Evolutionary conservation across 805 yeast species (phyloP), one percentile per base, ranked within the genome.

Genomic region (Ogataea minuta): DNA sequence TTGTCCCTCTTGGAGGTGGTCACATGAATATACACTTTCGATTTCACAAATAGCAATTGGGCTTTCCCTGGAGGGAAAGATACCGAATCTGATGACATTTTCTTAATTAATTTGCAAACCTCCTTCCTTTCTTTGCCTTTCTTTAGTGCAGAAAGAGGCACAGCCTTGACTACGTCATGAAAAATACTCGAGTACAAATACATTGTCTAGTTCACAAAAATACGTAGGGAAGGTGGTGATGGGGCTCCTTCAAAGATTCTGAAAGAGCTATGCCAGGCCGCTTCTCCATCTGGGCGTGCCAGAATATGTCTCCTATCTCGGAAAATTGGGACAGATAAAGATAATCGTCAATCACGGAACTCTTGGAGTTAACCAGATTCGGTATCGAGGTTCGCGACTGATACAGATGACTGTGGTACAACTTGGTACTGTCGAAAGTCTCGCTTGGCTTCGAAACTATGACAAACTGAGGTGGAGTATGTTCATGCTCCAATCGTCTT

Each of bases 21-120:
- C 3, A 95, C 95, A 60, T 93, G 99, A 3, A 90, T 73, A 59
- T 79, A 89, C 6, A 84, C 93, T 56, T 84, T 81, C 2, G 88
- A 74, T 55, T 82, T 84, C 21, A 64, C 72, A 50, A 67, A 77
- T 11, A 76, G 54, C 33, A 77, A 52, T 48, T 74, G 76, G 4
- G 69, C 76, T 46, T 72, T 73, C 9, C 63, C 66, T 1, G 63
- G 53, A 3, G 64, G 66, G 28, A 30, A 50, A 11, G 41, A 27
- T 17, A 34, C 29, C 10, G 31, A 20, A 16, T 13, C n/a, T 19
- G 35, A 7, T 9, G 36, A 31, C 36, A 31, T 39, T 6, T n/a
- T 9, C 15, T 27, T 5, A 27, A 28, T 32, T 17, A 19, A 28
- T 32, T 31, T 35, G 44, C 32, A 8, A 8, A 8, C 21, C 8